Percentiles rank a stretch among this genome's conserved stretches.
These are phyloP conservation scores for Erysimum cheiranthoides DNA, from an alignment of 345 rosid genomes.

Conservation along the genomic window DNA sequence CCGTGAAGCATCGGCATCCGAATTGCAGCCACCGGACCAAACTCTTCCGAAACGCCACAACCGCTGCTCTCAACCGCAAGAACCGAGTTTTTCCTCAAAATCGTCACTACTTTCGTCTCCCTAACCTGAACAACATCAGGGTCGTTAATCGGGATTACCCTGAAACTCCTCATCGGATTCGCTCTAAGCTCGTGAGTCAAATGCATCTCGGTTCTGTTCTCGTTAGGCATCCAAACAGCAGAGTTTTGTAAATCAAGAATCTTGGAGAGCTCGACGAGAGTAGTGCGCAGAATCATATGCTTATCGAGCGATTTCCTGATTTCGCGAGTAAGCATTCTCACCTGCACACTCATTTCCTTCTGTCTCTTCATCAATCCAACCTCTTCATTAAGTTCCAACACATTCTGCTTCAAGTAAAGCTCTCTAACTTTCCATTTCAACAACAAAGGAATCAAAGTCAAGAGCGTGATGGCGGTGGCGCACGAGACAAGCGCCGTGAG, in stretches of 20 bases:
- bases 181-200: conserved; percentile 74
- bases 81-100: conserved; percentile 65
- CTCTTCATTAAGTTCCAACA: conserved; percentile 84
- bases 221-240: conserved; percentile 97
- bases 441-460: conserved; percentile 85
- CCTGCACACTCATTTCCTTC: conserved; percentile 88
- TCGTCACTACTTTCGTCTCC: conserved; percentile 65
- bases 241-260: conserved; percentile 86
- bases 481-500: conserved; percentile 91
- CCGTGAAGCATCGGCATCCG: conserved; percentile 91
- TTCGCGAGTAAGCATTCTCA: conserved; percentile 82
- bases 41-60: conserved; percentile 50
- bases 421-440: conserved; percentile 92
- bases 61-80: conserved; percentile 76
- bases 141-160: conserved; percentile 58
- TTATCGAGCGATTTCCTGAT: conserved; percentile 89
- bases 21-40: conserved; percentile 84
- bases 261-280: conserved; percentile 90
- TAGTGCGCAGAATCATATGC: conserved; percentile 81
- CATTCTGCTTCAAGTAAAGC: conserved; percentile 86
- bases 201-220: conserved; percentile 66
- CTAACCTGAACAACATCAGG: conserved; percentile 71
- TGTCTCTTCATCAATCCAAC: conserved; percentile 91
- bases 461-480: conserved; percentile 85
- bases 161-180: conserved; percentile 48